Conservation (phyloP, 2,329 filamentous ascomycete genomes). For the Exutisphaerella laricina region DNA sequence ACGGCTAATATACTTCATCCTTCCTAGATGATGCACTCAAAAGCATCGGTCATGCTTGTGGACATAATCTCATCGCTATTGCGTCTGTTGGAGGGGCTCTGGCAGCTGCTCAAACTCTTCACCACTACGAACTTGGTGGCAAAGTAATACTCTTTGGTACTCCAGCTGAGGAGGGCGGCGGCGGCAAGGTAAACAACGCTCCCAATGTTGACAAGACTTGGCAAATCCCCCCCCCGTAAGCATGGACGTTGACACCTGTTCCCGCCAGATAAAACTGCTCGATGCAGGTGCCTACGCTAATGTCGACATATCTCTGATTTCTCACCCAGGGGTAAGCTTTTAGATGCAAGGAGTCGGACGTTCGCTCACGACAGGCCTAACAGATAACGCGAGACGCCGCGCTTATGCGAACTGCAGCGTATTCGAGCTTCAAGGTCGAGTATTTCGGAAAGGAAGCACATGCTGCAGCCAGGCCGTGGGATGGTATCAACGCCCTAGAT, state of each 20-base stretch:
- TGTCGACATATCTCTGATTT: constrained; percentile 32
- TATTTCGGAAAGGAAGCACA: constrained; percentile 43
- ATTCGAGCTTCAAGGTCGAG: constrained; percentile 39
- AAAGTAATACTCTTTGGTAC: constrained; percentile 41
- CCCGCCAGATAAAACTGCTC: constrained; percentile 43
- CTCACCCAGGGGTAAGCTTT: constrained; percentile 37
- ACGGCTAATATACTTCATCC: constrained; percentile 6
- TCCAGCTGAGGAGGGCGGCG: constrained; percentile 36
- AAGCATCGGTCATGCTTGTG: constrained; percentile 42
- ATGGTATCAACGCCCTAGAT: constrained; percentile 34
- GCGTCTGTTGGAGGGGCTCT: constrained; percentile 37
- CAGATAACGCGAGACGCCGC: constrained; percentile 40
- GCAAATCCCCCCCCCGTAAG: too few species aligned
- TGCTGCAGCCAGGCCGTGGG: constrained; percentile 31
- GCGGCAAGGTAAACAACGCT: too few species aligned
- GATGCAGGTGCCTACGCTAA: constrained; percentile 40
- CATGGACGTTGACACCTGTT: too few species aligned
- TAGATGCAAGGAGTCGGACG: too few species aligned
- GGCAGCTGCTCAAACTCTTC: constrained; percentile 32
- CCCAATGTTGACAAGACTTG: too few species aligned
- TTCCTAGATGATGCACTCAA: constrained; percentile 39
- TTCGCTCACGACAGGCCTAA: too few species aligned
- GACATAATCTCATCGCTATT: constrained; percentile 43
- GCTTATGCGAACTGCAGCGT: constrained; percentile 50
- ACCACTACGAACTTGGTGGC: constrained; percentile 28